Percentiles rank a stretch among this genome's conserved stretches.
Evolutionary conservation across 1,284 basidiomycete species (phyloP).

Genomic region (Ustilago trichophora): DNA sequence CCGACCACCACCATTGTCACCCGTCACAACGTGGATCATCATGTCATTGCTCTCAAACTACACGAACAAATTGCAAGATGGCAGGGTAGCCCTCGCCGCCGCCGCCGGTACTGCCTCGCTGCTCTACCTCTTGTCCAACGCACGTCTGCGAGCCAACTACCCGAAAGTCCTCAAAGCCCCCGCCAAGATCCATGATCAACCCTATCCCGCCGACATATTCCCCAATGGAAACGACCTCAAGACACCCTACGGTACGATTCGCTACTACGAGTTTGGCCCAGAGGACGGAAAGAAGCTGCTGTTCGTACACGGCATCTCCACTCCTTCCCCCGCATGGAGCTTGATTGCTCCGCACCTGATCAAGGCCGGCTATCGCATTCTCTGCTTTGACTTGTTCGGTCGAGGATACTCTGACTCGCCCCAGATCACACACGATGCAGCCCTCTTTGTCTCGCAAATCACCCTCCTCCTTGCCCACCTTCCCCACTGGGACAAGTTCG

Average conservation of each 20-base stretch:
- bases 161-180: conserved; percentile 43
- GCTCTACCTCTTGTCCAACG: conserved; percentile 22
- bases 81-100: conserved; percentile 24
- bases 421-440: conserved; percentile 38
- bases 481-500: conserved; percentile 45
- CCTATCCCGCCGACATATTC: conserved; percentile 39
- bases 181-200: conserved; percentile 27
- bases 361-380: conserved; percentile 45
- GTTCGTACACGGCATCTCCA: conserved; percentile 59
- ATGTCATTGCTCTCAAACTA: conserved; percentile 25
- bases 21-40: too few species aligned
- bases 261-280: conserved; percentile 55
- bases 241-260: conserved; percentile 38
- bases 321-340: conserved; percentile 40
- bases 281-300: conserved; percentile 56
- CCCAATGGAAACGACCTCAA: conserved; percentile 34
- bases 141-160: conserved; percentile 28
- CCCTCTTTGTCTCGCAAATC: conserved; percentile 44
- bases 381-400: conserved; percentile 46
- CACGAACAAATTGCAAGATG: conserved; percentile 19
- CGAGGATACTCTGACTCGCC: conserved; percentile 47
- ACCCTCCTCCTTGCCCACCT: conserved; percentile 37
- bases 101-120: conserved; percentile 37
- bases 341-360: conserved; percentile 24
- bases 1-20: too few species aligned